Base-by-base conservation (phyloP, 2,329 filamentous ascomycete genomes). In the Fusarium redolens region DNA sequence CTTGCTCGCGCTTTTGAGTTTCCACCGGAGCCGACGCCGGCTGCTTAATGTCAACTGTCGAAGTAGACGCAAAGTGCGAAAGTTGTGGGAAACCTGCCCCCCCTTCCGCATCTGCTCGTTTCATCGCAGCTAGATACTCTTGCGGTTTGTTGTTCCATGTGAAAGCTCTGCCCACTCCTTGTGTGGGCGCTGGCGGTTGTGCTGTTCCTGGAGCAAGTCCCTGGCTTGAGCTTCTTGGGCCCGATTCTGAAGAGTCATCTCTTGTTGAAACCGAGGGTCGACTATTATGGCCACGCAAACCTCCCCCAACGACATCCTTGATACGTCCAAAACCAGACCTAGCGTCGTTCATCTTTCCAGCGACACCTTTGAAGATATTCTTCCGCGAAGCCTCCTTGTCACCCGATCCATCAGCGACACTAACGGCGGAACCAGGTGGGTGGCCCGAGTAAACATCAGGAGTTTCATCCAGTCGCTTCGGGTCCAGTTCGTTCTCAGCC, bases 321-420 rank as follows among this genome's bases (percentile, higher is more conserved):
- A 98, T 95, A 40, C 93, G 91, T 4, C 93, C 93, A 62, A 97
- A 87, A 1, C 95, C 94, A 62, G 92, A 94, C 51, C 92, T 91
- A 50, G 94, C 93, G 81, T 97, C 94, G 70, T 89, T 93, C 79
- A 93, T 92, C 73, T 92, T 92, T 9, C 90, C 93, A 5, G 92
- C 92, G 20, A 96, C 93, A 68, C 91, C 93, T 80, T 93, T 96
- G 81, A 95, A 92, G 20, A 94, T 88, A 1, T 89, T 89, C 73
- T 88, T 91, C 35, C 91, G 89, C 30, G 90, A 80, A 20, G 89
- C 87, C 71, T 90, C 89, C 64, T 86, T 89, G 33, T 90, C 89
- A 22, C 79, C 82, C 1, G 85, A 80, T 48, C 81, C 84, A 31
- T 91, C 89, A 20, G 78, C 74, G 61, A 87, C 78, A 67, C 83